Evolutionary conservation across 805 yeast species (phyloP), one percentile per base, ranked within the genome.

Genomic region (Lipomyces chichibuensis): DNA sequence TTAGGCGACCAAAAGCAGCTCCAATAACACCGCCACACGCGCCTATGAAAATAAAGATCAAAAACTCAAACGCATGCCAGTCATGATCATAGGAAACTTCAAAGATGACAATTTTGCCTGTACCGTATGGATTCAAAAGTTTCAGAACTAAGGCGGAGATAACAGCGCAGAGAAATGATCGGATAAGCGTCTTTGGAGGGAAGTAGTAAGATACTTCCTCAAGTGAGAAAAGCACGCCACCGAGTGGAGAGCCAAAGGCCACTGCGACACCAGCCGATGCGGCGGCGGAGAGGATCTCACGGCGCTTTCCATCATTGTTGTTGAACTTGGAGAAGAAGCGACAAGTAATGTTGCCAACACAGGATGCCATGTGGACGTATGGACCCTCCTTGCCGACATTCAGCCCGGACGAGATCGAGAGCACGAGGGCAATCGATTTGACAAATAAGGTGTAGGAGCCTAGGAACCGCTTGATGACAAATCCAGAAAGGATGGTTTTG

Each of bases 341-440:
- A 54, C 84, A 77, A n/a, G 81, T 72, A 23, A 85, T 80, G 71
- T 85, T 85, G 3, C 89, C 89, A 27, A 84, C 85, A 69, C 86
- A 83, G 1, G 88, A 79, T 0, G 88, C 86, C 58, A 85, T 78
- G 74, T 85, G 89, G 27, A 85, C 89, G 72, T 81, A 85, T 0
- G 89, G 89, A 2, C 89, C 89, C 66, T 85, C 89, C 74, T 85
- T 85, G 1, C 89, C 89, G 9, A 85, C 75, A 13, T 84, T 76
- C 78, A 85, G 77, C 1, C 89, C 89, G 0, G 87, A 84, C 0
- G 88, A 85, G 51, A 85, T 84, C 2, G 87, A 84, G 49, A 85
- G 79, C 1, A 85, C 78, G 32, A 85, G 75, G 0, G 85, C 84
- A 1, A 78, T 66, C 0, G 86, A 78, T 73, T 85, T 85, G 65